phyloP scores from a whole-genome alignment of 441 rosid species.

The Mallotus japonicus region DNA sequence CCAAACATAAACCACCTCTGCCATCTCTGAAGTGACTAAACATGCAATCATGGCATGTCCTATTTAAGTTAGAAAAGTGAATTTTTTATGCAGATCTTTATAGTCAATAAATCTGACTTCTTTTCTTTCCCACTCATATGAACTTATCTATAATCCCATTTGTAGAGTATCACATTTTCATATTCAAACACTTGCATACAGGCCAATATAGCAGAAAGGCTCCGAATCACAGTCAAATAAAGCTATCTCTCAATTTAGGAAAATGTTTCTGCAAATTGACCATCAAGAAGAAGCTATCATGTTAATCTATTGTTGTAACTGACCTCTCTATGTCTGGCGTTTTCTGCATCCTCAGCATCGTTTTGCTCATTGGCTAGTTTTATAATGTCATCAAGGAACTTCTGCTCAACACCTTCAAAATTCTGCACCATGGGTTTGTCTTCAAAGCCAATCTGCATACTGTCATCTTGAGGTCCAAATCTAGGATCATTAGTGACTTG shows the following conservation, averaged over 20 bases:
- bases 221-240: too few relatives aligned
- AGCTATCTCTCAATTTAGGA: neutral
- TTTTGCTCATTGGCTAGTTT: conserved; percentile 31
- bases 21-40: neutral
- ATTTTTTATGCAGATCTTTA: neutral
- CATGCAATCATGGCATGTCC: neutral
- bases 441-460: conserved; percentile 23
- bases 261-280: neutral
- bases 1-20: neutral
- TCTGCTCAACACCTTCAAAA: conserved; percentile 32
- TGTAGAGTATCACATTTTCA: neutral
- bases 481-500: conserved; percentile 46
- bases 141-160: neutral
- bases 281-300: neutral
- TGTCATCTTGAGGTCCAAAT: conserved; percentile 48
- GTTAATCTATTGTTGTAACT: conserved; percentile 8
- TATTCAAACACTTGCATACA: neutral
- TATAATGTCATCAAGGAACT: conserved; percentile 28
- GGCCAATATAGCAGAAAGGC: neutral
- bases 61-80: neutral
- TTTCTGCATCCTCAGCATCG: conserved; percentile 37
- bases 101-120: neutral
- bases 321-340: conserved; percentile 35
- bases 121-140: neutral
- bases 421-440: conserved; percentile 19